Conservation (phyloP, 768 basidiomycete genomes). For the Serendipita sp. region DNA sequence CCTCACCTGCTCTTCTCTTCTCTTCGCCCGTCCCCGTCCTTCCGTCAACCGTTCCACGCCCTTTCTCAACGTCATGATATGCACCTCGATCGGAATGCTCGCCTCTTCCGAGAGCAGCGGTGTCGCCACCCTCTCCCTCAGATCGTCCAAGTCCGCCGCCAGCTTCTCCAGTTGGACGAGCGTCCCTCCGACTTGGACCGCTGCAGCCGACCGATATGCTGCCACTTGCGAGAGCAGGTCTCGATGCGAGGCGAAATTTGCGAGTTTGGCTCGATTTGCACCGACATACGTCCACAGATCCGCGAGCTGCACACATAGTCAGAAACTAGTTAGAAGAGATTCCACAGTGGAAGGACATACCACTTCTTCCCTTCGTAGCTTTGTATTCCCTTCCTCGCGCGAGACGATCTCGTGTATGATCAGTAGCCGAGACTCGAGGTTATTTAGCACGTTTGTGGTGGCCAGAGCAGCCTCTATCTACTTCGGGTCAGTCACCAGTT, state of each 20-base stretch:
- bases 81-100: neutral
- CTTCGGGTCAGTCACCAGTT: neutral
- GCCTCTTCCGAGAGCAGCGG: neutral
- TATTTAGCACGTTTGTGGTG: neutral
- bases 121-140: neutral
- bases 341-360: neutral
- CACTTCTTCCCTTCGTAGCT: neutral
- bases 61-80: slow-evolving; percentile 2
- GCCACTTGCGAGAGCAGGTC: neutral
- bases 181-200: neutral
- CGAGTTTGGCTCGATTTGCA: neutral
- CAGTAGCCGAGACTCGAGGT: neutral
- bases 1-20: neutral
- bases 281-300: slow-evolving; percentile 5
- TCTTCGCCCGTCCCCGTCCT: neutral
- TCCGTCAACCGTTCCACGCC: neutral
- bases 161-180: neutral
- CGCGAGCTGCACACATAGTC: neutral
- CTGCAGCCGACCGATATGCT: neutral
- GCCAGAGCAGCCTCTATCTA: neutral
- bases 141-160: neutral
- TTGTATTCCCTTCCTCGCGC: slow-evolving; percentile 3
- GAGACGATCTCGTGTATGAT: slow-evolving; percentile 4
- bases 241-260: neutral
- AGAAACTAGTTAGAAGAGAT: neutral